Percentiles rank a stretch among this genome's conserved stretches.
phyloP scores from a whole-genome alignment of 768 basidiomycete species.

The Tylopilus sp. region DNA sequence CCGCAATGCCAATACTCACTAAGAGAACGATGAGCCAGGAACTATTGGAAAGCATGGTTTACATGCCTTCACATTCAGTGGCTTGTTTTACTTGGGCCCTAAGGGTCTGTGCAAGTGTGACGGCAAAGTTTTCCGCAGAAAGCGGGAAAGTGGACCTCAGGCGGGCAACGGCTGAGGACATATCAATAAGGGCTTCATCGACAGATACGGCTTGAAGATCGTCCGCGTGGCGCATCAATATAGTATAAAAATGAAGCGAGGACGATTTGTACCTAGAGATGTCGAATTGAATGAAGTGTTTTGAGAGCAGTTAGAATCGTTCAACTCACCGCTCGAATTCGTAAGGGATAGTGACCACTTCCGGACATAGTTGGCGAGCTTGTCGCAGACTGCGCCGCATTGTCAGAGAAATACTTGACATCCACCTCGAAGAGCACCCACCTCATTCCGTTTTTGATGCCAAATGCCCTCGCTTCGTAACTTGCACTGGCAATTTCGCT shows the following conservation, averaged over 20 bases:
- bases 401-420: background rate
- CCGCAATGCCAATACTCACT: slow-evolving; percentile 92
- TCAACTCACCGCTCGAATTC: slow-evolving; percentile 77
- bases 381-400: slow-evolving; percentile 60
- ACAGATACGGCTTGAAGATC: slow-evolving; percentile 94
- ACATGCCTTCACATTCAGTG: slow-evolving; percentile 82
- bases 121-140: slow-evolving; percentile 53
- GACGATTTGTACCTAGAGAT: slow-evolving; percentile 72
- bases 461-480: slow-evolving; percentile 87
- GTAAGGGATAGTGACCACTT: slow-evolving; percentile 78
- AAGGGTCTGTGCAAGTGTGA: slow-evolving; percentile 77
- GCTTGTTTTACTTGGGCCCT: slow-evolving; percentile 68
- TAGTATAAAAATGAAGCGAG: slow-evolving; percentile 88
- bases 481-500: slow-evolving; percentile 94
- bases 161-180: slow-evolving; percentile 57
- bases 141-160: slow-evolving; percentile 20
- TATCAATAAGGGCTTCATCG: slow-evolving; percentile 93
- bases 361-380: slow-evolving; percentile 72
- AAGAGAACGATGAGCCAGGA: background rate
- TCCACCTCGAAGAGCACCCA: slow-evolving; percentile 28
- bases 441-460: slow-evolving; percentile 96
- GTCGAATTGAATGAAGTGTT: background rate
- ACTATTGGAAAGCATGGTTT: background rate
- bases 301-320: background rate
- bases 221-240: slow-evolving; percentile 85